Evolutionary conservation across 495 filamentous ascomycete genomes (phyloP).

Genomic region (Aspergillus cristatus): DNA sequence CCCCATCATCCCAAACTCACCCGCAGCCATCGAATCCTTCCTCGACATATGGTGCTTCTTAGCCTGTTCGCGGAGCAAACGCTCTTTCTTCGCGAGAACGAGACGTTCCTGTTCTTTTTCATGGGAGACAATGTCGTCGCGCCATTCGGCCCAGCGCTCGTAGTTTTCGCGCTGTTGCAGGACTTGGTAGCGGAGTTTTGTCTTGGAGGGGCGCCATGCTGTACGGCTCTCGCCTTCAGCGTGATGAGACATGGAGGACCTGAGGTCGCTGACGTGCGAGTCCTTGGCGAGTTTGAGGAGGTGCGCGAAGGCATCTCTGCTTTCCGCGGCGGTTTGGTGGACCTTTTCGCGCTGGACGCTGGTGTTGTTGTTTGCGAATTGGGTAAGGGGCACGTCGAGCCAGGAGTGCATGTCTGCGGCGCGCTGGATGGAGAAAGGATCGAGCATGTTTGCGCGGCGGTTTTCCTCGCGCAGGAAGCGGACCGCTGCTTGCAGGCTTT

Average conservation of each 20-base stretch:
- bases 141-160: constrained; percentile 53
- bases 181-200: constrained; percentile 49
- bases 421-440: constrained; percentile 52
- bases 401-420: constrained; percentile 40
- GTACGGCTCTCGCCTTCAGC: constrained; percentile 47
- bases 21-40: too few species aligned
- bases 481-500: constrained; percentile 62
- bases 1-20: constrained; percentile 38
- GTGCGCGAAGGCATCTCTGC: constrained; percentile 59
- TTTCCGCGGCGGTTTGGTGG: constrained; percentile 54
- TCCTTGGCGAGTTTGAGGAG: constrained; percentile 58
- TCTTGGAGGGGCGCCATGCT: constrained; percentile 51
- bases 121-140: constrained; percentile 41
- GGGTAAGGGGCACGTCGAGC: constrained; percentile 56
- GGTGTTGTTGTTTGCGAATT: constrained; percentile 23
- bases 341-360: constrained; percentile 46
- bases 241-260: constrained; percentile 27
- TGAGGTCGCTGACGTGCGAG: constrained; percentile 49
- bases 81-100: constrained; percentile 25
- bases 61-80: constrained; percentile 17
- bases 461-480: constrained; percentile 73
- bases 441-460: constrained; percentile 51
- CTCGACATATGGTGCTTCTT: constrained; percentile 21
- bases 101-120: constrained; percentile 37
- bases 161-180: constrained; percentile 51